These are phyloP conservation scores for Fusarium illudens DNA, from an alignment of 2,329 filamentous ascomycete genomes.

Conservation along the genomic window DNA sequence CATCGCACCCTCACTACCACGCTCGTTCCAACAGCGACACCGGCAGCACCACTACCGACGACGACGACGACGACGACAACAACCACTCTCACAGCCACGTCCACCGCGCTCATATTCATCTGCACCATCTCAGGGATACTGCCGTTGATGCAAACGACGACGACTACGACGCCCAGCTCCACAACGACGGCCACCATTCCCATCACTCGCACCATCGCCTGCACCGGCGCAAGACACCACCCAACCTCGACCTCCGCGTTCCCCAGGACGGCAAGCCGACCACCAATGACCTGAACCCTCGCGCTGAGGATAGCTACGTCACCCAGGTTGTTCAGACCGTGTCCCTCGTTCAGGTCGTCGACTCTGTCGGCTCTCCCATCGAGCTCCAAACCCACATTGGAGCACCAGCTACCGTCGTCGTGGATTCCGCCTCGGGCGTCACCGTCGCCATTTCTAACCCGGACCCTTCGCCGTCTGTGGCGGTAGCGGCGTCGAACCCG, in stretches of 20 bases:
- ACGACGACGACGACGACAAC: conserved; percentile 5
- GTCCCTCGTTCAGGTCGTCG: conserved; percentile 62
- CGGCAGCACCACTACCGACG: background rate
- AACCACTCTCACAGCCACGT: conserved; percentile 10
- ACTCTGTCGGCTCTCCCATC: conserved; percentile 56
- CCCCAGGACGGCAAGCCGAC: conserved; percentile 33
- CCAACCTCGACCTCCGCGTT: conserved; percentile 31
- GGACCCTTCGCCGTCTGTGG: conserved; percentile 34
- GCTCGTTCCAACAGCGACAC: conserved; percentile 24
- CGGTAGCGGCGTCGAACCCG: conserved; percentile 36
- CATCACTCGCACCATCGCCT: conserved; percentile 35
- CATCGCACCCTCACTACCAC: conserved; percentile 26
- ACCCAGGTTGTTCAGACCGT: conserved; percentile 63
- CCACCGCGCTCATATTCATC: conserved; percentile 32
- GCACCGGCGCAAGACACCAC: conserved; percentile 22
- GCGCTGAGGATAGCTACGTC: conserved; percentile 45
- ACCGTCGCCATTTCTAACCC: conserved; percentile 47
- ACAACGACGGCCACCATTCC: conserved; percentile 39
- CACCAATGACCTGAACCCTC: conserved; percentile 30
- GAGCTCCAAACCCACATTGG: conserved; percentile 54
- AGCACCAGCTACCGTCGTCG: conserved; percentile 50
- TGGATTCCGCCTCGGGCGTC: conserved; percentile 48
- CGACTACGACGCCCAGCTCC: conserved; percentile 21
- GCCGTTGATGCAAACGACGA: conserved; percentile 24
- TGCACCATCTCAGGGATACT: conserved; percentile 13